Evolutionary conservation across 2,329 filamentous ascomycete genomes (phyloP), one percentile per base, ranked within the genome.

Genomic region (Pezicula rhizophila): DNA sequence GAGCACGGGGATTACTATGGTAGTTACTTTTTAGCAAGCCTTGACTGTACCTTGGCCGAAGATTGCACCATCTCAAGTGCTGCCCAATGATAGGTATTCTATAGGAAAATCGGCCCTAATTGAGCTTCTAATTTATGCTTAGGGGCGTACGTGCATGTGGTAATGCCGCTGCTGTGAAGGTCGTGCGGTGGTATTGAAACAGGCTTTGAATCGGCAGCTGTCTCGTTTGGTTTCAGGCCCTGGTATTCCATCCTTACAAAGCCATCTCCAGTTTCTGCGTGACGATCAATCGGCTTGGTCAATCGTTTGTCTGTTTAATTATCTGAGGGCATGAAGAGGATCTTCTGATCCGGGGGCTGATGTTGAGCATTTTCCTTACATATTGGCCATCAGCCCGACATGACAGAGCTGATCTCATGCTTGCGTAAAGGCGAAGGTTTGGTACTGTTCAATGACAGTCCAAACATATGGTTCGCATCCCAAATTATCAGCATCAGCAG

Each of bases 161-260:
- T 42, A n/a, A 20, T 7, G 6, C 4, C 8, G 4, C 2, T 17
- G 40, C 28, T 20, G 40, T 15, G 40, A 20, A 28, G n/a, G 8
- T 11, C n/a, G 20, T 26, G 17, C 17, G 18, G n/a, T 23, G 18
- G 8, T 26, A 20, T 26, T 42, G 40, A 42, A 42, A 42, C 40
- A 15, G 18, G n/a, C 5, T 15, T 12, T 28, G 39, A 20, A 42
- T 42, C 39, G 17, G 14, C 17, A 42, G 17, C 20, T 25, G 40
- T 42, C 11, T 42, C 40, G 40, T 42, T 42, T 26, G 40, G 40
- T 42, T 42, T 42, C 40, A 42, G 11, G 11, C 40, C 20, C 20
- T 26, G 40, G 23, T 42, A 3, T 40, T 5, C 23, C 5, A 17
- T 23, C 4, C 38, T 18, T 23, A 23, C 6, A 3, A 23, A 23